Base-by-base conservation (phyloP, 768 basidiomycete species). In the Pleurotus djamor region DNA sequence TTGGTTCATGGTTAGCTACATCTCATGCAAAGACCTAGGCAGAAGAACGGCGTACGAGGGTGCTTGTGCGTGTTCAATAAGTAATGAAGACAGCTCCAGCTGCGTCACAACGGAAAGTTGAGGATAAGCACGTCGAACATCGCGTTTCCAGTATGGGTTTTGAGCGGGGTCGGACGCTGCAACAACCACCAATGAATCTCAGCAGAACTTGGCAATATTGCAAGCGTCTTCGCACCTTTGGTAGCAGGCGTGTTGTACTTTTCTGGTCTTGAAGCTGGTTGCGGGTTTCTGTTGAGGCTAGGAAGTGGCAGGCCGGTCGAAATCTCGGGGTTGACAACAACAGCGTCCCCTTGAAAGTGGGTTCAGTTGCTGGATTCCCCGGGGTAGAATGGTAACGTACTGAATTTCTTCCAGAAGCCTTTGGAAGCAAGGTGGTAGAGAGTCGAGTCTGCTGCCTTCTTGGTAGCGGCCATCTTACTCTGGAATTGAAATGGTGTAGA, bases 321-420 rank as follows among this genome's bases (percentile, higher is more conserved):
- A 71, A 97, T 96, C 70, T 92, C 88, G 43, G 94, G 92, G 73
- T 95, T 94, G 61, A 94, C 85, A 60, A 84, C 91, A 28, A 88
- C 80, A 5, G 82, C 87, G 69, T 96, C 92, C 59, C 93, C 94
- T 96, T 75, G 36, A 57, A 52, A 45, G 9, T 59, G 43, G 35
- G 50, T 50, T 63, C 17, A 34, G 33, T 38, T 14, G 8, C 13
- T 48, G 10, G 60, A 28, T 45, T 16, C 43, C 43, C 33, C 16
- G 34, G 21, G 47, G n/a, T 16, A 57, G 16, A 44, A 33, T 38
- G 45, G 36, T 2, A 41, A 80, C 92, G 60, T 66, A 94, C 94
- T 86, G 69, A 97, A 94, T 78, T 91, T 94, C 85, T 96, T 96
- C 95, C 95, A 96, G 72, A 96, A 96, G 7, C 95, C 94, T 73